A percentile compares a stretch with the other conserved stretches of the same genome.
phyloP scores from a whole-genome alignment of 192 early-diverging fungal genomes.

The Pilaira anomala region DNA sequence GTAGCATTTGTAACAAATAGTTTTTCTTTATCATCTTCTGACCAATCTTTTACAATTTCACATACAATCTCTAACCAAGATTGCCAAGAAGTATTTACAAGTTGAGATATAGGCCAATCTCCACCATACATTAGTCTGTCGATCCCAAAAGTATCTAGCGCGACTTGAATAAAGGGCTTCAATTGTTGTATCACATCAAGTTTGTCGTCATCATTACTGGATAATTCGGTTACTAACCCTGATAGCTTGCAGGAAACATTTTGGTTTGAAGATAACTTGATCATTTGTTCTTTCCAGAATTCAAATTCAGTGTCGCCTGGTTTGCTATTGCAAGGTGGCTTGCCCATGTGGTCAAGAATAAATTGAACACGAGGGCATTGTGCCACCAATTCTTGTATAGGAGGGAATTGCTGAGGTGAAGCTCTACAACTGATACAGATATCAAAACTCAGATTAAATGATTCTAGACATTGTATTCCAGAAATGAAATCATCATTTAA shows the following conservation, averaged over 20 bases:
- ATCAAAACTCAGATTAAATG: slow-evolving; percentile 29
- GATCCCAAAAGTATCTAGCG: slow-evolving; percentile 24
- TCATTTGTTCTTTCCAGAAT: slow-evolving; percentile 20
- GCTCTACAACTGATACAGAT: slow-evolving; percentile 23
- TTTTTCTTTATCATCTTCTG: slow-evolving; percentile 24
- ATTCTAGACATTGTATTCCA: slow-evolving; percentile 22
- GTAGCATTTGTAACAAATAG: slow-evolving; percentile 30
- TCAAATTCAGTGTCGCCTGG: slow-evolving; percentile 26
- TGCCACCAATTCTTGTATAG: slow-evolving; percentile 20
- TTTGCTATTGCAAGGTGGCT: slow-evolving; percentile 26
- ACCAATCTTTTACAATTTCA: slow-evolving; percentile 19
- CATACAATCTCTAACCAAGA: slow-evolving; percentile 26
- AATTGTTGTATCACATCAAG: slow-evolving; percentile 3
- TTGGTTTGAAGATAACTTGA: slow-evolving; percentile 13
- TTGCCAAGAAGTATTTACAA: slow-evolving; percentile 10
- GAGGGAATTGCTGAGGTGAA: slow-evolving; percentile 32
- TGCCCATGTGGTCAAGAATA: slow-evolving; percentile 36
- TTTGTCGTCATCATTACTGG: not conserved
- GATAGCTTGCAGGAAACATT: slow-evolving; percentile 36
- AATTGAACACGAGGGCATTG: slow-evolving; percentile 27
- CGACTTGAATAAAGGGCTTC: slow-evolving; percentile 25
- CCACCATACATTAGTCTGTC: slow-evolving; percentile 35
- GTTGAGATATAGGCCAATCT: slow-evolving; percentile 33
- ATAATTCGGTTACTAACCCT: slow-evolving; percentile 27
- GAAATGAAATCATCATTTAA: slow-evolving; percentile 9